Evolutionary conservation across 2,329 filamentous ascomycete species (phyloP).

Genomic region (Daldinia sp.): DNA sequence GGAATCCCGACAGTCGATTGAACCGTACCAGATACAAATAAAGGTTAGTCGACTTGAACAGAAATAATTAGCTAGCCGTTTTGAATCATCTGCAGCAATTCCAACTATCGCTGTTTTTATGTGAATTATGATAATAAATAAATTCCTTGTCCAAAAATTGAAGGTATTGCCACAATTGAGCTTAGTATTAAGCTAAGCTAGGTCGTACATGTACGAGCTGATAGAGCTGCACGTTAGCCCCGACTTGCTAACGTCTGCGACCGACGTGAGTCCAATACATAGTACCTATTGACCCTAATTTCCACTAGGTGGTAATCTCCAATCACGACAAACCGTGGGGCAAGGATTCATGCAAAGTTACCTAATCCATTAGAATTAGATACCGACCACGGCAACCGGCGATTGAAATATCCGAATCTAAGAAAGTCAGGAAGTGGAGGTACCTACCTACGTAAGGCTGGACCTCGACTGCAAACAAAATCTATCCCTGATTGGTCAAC

Average conservation of each 20-base stretch:
- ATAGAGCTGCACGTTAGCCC: conserved; percentile 19
- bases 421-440: too few relatives aligned
- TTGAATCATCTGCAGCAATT: neutral
- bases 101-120: too few relatives aligned
- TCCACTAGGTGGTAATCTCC: conserved; percentile 8
- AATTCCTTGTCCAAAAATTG: neutral
- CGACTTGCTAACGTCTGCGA: conserved; percentile 10
- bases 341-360: neutral
- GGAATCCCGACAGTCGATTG: conserved; percentile 3
- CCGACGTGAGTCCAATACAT: conserved; percentile 8
- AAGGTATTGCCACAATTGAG: neutral
- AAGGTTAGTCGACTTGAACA: neutral
- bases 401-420: conserved; percentile 22
- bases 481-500: conserved; percentile 20
- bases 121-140: neutral
- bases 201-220: conserved; percentile 28
- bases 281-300: conserved; percentile 22
- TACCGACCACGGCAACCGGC: conserved; percentile 9
- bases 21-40: neutral
- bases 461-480: neutral
- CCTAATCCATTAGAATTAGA: neutral
- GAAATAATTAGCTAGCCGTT: neutral
- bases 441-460: too few relatives aligned
- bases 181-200: neutral
- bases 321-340: conserved; percentile 15